Conservation (phyloP, 129 eudicot genomes). For the Flaveria trinervia region DNA sequence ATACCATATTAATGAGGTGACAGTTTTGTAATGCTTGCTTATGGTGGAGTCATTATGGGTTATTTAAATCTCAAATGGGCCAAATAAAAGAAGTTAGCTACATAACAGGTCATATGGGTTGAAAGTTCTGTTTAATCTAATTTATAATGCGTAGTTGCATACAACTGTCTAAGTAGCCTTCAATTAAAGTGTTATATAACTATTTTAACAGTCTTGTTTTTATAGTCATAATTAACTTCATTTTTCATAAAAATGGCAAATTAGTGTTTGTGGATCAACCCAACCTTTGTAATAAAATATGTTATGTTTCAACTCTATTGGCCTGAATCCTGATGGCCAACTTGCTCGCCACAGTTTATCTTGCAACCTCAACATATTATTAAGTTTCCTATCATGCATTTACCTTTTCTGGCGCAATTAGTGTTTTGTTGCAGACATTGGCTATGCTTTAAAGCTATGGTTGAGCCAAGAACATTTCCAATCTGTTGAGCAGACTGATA, state of each 20-base stretch:
- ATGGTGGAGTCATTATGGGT: background rate
- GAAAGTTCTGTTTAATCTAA: background rate
- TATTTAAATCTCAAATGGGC: background rate
- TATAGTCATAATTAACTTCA: background rate
- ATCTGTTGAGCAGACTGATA: constrained; percentile 37
- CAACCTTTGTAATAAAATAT: background rate
- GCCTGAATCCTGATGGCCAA: background rate
- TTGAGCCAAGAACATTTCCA: constrained; percentile 37
- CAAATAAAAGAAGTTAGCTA: background rate
- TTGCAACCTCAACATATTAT: background rate
- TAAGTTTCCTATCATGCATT: constrained; percentile 7
- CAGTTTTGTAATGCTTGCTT: background rate
- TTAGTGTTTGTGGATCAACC: constrained; percentile 12
- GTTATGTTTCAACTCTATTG: background rate
- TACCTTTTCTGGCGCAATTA: constrained; percentile 35
- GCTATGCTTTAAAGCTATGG: constrained; percentile 58
- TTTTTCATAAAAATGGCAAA: background rate
- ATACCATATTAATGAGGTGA: constrained; percentile 2
- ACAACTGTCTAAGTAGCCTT: background rate
- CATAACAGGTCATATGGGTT: background rate
- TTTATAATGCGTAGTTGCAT: constrained; percentile 1
- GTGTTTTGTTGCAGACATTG: constrained; percentile 60
- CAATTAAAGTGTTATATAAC: background rate
- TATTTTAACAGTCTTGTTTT: background rate
- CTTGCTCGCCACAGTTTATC: background rate